Evolutionary conservation across 2,329 filamentous ascomycete genomes (phyloP).

Genomic region (Alternaria triticimaculans): DNA sequence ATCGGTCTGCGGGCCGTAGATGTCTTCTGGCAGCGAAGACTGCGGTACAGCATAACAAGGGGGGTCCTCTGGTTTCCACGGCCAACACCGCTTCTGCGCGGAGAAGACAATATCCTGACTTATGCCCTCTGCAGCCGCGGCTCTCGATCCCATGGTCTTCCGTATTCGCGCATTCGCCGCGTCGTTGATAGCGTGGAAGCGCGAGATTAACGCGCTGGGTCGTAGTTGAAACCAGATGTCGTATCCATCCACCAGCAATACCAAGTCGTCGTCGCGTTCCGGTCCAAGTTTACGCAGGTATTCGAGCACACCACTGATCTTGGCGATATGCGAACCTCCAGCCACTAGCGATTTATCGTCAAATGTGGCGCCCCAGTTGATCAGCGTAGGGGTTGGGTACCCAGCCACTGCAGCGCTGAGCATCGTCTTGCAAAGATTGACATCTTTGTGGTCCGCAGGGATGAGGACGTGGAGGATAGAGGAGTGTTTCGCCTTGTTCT

Average conservation of each 20-base stretch:
- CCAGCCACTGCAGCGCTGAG: not conserved
- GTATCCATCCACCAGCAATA: slow-evolving; percentile 1
- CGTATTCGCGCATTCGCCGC: not conserved
- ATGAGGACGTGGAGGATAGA: not conserved
- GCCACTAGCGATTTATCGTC: not conserved
- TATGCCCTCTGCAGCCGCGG: not conserved
- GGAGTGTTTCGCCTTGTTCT: not conserved
- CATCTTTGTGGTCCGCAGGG: not conserved
- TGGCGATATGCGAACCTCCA: not conserved
- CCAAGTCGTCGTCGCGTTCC: not conserved
- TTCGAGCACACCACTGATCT: slow-evolving; percentile 2
- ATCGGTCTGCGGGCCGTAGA: not conserved
- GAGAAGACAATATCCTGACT: not conserved
- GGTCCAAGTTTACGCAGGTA: not conserved
- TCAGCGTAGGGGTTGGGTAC: slow-evolving; percentile 1
- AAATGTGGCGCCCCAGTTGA: not conserved
- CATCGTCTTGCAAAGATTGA: slow-evolving; percentile 4
- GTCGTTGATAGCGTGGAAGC: slow-evolving; percentile 1
- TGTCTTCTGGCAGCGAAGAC: not conserved
- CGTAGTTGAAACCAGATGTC: slow-evolving; percentile 5
- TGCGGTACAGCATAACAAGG: not conserved
- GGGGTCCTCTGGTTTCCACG: not conserved
- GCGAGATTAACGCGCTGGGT: not conserved
- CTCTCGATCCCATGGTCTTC: not conserved
- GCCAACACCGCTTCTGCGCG: slow-evolving; percentile 2